Conservation (phyloP, 306 rosid genomes). For the Corylus avellana region DNA sequence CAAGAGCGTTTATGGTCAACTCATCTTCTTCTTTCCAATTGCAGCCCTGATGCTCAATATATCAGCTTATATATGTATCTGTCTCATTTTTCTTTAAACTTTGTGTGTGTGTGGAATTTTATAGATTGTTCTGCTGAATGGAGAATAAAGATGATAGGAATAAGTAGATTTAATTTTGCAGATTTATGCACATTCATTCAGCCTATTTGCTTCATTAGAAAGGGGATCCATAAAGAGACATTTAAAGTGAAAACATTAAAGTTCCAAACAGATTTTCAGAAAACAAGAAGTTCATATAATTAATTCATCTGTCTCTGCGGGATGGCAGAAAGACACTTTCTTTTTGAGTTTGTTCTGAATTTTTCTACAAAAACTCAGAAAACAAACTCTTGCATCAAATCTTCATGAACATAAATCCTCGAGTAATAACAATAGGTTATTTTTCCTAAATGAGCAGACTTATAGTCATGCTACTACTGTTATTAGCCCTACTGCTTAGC, state of each 20-base stretch:
- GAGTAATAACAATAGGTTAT: slow-evolving; percentile 23
- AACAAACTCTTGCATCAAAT: slow-evolving; percentile 16
- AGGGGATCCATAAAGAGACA: background rate
- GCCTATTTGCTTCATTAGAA: background rate
- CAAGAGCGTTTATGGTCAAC: slow-evolving; percentile 3
- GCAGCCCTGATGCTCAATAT: slow-evolving; percentile 1
- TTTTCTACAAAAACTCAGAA: slow-evolving; percentile 26
- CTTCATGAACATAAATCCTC: slow-evolving; percentile 37
- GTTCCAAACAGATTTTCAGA: slow-evolving; percentile 2
- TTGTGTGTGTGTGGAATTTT: background rate
- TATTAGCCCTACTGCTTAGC: slow-evolving; percentile 17
- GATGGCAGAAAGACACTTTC: slow-evolving; percentile 3
- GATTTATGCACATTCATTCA: slow-evolving; percentile 3
- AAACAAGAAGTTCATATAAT: slow-evolving; percentile 12
- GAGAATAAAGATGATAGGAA: background rate
- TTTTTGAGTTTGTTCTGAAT: slow-evolving; percentile 13
- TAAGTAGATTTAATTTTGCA: slow-evolving; percentile 1
- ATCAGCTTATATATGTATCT: background rate
- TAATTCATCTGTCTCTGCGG: slow-evolving; percentile 29
- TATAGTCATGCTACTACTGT: background rate
- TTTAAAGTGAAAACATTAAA: background rate
- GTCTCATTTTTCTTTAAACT: background rate
- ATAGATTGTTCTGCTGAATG: slow-evolving; percentile 2
- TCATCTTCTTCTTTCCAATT: background rate
- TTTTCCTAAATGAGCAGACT: slow-evolving; percentile 9